A percentile compares a stretch with the other conserved stretches of the same genome.
These are phyloP conservation scores for Andrographis paniculata DNA, from an alignment of 305 asterid genomes.

Conservation along the genomic window DNA sequence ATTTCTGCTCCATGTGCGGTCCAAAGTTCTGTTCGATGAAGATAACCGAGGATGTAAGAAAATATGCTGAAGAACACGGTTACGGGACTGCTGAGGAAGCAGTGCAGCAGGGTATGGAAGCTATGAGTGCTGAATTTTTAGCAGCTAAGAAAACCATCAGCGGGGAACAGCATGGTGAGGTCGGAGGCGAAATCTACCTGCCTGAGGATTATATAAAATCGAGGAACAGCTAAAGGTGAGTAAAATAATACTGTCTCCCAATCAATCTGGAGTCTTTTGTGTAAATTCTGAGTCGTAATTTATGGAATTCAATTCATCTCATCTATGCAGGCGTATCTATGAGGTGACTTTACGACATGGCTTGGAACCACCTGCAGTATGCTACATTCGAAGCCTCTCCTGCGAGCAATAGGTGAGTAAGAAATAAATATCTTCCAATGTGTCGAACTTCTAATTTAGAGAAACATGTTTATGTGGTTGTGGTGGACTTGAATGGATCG, in stretches of 20 bases:
- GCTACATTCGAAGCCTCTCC: conserved; percentile 24
- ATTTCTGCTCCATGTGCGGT: conserved; percentile 97
- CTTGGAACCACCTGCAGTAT: neutral
- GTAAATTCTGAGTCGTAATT: neutral
- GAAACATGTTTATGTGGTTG: conserved; percentile 12
- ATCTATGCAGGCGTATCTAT: conserved; percentile 10
- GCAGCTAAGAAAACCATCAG: conserved; percentile 84
- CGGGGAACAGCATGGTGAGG: conserved; percentile 94
- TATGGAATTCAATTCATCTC: neutral
- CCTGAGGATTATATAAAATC: conserved; percentile 65
- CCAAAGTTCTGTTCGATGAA: conserved; percentile 97
- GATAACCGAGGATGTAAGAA: conserved; percentile 91
- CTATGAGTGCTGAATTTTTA: conserved; percentile 82
- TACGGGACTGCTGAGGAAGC: conserved; percentile 92
- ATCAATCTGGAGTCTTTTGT: neutral
- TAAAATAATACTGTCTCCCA: neutral
- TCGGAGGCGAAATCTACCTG: conserved; percentile 90
- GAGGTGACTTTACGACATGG: neutral
- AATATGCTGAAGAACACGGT: conserved; percentile 88
- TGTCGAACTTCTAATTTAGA: conserved; percentile 28
- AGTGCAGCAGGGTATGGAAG: conserved; percentile 74
- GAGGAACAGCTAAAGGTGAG: conserved; percentile 47
- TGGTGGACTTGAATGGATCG: conserved; percentile 18
- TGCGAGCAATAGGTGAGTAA: conserved; percentile 45
- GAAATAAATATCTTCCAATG: conserved; percentile 24